Conservation (phyloP, 75 land plant species). For the Ceratopteris richardii region DNA sequence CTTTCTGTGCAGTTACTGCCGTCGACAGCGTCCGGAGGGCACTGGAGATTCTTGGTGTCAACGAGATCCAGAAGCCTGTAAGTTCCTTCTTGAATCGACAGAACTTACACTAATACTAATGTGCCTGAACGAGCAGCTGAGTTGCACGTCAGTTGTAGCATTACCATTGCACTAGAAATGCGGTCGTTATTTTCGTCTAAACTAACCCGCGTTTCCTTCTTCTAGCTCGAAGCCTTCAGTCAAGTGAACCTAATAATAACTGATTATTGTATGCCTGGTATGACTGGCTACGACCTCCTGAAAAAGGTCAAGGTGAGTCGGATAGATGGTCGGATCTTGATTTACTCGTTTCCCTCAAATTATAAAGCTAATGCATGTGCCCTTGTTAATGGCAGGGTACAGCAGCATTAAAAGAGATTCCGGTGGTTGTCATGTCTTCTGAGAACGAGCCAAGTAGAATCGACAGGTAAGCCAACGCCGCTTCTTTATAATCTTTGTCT, state of each 20-base stretch:
- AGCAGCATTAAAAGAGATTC: slow-evolving; percentile 54
- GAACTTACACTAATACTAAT: too few species aligned
- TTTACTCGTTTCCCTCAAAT: neutral
- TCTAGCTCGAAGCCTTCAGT: neutral
- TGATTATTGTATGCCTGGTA: slow-evolving; percentile 91
- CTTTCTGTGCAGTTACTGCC: slow-evolving; percentile 74
- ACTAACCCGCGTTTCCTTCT: too few species aligned
- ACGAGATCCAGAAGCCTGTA: slow-evolving; percentile 9
- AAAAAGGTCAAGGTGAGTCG: slow-evolving; percentile 60
- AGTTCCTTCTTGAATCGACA: too few species aligned
- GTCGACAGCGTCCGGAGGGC: slow-evolving; percentile 72
- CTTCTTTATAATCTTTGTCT: too few species aligned
- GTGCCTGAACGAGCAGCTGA: too few species aligned
- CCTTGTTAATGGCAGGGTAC: slow-evolving; percentile 31
- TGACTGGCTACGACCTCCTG: slow-evolving; percentile 84
- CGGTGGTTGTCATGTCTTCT: slow-evolving; percentile 83
- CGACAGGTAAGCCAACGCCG: slow-evolving; percentile 53
- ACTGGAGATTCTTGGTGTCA: slow-evolving; percentile 53
- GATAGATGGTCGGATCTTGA: neutral
- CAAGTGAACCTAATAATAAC: slow-evolving; percentile 73
- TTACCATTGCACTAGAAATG: too few species aligned
- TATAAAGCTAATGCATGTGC: neutral
- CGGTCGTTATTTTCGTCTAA: too few species aligned
- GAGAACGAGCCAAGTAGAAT: slow-evolving; percentile 62
- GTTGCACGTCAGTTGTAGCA: too few species aligned